A percentile compares a stretch with the other conserved stretches of the same genome.
These are phyloP conservation scores for Ophiosphaerella narmari DNA, from an alignment of 2,329 filamentous ascomycete genomes.

Conservation along the genomic window DNA sequence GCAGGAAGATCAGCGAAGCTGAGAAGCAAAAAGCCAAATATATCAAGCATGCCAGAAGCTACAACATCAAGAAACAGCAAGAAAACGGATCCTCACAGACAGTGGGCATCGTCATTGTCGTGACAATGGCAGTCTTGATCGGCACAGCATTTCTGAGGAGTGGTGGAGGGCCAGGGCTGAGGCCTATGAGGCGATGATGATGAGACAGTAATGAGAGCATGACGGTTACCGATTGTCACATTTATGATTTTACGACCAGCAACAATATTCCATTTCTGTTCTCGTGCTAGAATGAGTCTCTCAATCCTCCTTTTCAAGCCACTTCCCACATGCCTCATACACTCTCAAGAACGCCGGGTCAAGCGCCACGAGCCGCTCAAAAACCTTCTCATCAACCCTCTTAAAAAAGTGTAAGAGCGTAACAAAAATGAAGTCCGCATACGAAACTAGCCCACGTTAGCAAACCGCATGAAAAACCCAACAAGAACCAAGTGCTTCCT, in stretches of 20 bases:
- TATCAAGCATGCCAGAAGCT: neutral
- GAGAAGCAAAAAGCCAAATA: constrained; percentile 1
- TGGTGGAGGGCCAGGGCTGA: no score
- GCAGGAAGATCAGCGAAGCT: constrained; percentile 1
- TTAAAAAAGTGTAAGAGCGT: constrained; percentile 54
- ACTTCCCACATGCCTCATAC: constrained; percentile 48
- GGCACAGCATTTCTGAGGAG: neutral
- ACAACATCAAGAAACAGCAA: neutral
- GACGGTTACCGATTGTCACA: no score
- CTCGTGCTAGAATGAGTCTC: no score
- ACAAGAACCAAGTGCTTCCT: constrained; percentile 31
- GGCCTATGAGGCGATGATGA: no score
- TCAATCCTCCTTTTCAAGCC: constrained; percentile 47
- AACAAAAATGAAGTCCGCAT: constrained; percentile 59
- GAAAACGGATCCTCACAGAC: neutral
- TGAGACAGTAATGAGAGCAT: no score
- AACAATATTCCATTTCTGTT: no score
- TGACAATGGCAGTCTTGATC: neutral
- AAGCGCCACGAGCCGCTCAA: constrained; percentile 45
- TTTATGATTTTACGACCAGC: no score
- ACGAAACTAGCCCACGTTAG: constrained; percentile 36
- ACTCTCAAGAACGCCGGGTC: constrained; percentile 45
- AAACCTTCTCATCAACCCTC: constrained; percentile 43
- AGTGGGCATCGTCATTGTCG: neutral
- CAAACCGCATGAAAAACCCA: neutral